Conservation (phyloP, 2,329 filamentous ascomycete genomes). For the Nothophoma quercina region DNA sequence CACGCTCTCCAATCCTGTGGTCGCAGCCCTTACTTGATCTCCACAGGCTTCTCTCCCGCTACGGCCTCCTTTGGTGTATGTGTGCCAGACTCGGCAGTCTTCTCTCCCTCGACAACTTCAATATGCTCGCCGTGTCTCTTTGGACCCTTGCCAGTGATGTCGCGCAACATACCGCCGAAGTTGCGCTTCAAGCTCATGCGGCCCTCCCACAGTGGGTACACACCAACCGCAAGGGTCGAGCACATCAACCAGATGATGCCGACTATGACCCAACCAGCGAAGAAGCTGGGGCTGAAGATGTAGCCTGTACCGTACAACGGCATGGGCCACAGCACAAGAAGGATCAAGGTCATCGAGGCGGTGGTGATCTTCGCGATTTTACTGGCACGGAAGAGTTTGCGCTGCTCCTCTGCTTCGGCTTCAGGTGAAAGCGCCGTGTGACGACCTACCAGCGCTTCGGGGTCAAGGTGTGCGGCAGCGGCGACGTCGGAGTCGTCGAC, state of each 20-base stretch:
- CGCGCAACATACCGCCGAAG: slow-evolving; percentile 38
- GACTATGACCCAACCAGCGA: slow-evolving; percentile 76
- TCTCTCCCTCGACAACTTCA: slow-evolving; percentile 29
- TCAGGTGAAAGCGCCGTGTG: slow-evolving; percentile 38
- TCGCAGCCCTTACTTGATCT: slow-evolving; percentile 19
- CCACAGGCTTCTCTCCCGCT: slow-evolving; percentile 20
- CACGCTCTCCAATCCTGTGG: too few relatives aligned
- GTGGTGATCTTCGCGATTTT: slow-evolving; percentile 66
- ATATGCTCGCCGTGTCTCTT: slow-evolving; percentile 12
- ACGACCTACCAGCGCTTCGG: slow-evolving; percentile 64
- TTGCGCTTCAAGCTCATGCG: slow-evolving; percentile 33
- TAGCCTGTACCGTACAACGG: slow-evolving; percentile 86
- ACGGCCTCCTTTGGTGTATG: slow-evolving; percentile 32
- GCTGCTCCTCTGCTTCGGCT: slow-evolving; percentile 49
- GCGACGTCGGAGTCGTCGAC: slow-evolving; percentile 80
- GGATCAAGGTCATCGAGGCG: slow-evolving; percentile 68
- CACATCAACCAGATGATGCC: slow-evolving; percentile 79
- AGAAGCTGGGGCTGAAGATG: slow-evolving; percentile 81
- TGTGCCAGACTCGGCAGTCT: slow-evolving; percentile 20
- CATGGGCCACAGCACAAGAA: slow-evolving; percentile 89
- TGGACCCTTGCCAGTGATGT: slow-evolving; percentile 33
- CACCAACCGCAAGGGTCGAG: slow-evolving; percentile 74
- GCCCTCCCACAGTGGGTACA: slow-evolving; percentile 82
- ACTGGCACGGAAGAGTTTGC: slow-evolving; percentile 53
- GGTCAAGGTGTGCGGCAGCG: slow-evolving; percentile 65